phyloP scores from a whole-genome alignment of 345 rosid genomes.

The Stellera chamaejasme region DNA sequence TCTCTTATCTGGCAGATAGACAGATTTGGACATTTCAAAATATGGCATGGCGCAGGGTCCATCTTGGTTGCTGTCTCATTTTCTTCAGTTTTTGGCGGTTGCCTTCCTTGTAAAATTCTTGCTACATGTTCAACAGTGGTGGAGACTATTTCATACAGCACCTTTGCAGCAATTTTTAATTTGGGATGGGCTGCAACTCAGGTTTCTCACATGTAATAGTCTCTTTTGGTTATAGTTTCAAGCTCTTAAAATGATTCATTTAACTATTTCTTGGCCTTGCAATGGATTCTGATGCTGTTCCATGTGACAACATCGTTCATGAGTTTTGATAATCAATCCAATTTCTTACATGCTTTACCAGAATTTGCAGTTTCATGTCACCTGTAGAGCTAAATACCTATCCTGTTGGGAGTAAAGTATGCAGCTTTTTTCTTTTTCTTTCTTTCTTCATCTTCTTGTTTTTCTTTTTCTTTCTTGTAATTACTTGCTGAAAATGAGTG shows the following conservation, averaged over 20 bases:
- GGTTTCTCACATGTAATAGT: constrained; percentile 87
- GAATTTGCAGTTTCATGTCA: too few relatives aligned
- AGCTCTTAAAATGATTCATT: background rate
- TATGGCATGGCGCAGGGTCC: constrained; percentile 96
- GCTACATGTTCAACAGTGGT: constrained; percentile 31
- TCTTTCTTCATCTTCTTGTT: too few relatives aligned
- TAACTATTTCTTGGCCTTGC: background rate
- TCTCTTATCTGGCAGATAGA: constrained; percentile 53
- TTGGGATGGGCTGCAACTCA: constrained; percentile 98
- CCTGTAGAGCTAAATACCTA: too few relatives aligned
- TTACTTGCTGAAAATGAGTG: too few relatives aligned
- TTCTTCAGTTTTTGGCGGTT: constrained; percentile 95
- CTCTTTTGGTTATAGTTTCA: constrained; percentile 7
- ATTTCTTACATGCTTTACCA: too few relatives aligned
- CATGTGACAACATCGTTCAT: background rate
- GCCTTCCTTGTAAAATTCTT: constrained; percentile 65
- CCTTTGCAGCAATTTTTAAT: constrained; percentile 85
- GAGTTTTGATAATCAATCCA: too few relatives aligned
- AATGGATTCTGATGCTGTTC: constrained; percentile 7
- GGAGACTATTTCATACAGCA: constrained; percentile 72
- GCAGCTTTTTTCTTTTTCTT: too few relatives aligned
- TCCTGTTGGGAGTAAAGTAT: too few relatives aligned
- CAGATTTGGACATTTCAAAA: constrained; percentile 95
- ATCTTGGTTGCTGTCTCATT: constrained; percentile 80
- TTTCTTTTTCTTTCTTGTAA: too few relatives aligned